Evolutionary conservation across 805 yeast genomes (phyloP).

Genomic region (Myxozyma mucilagina): DNA sequence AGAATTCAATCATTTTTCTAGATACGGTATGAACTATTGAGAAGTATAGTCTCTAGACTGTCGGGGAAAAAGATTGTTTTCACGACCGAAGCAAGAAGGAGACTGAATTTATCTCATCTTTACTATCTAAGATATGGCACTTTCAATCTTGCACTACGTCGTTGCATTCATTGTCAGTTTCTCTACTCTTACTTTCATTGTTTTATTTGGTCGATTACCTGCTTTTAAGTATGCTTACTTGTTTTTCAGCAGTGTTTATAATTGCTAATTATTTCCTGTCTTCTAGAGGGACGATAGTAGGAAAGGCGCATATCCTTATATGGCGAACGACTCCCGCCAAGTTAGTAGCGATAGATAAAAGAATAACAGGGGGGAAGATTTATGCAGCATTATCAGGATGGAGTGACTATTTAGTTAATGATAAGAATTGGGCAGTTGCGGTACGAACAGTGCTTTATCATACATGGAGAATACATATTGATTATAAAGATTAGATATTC

Average conservation of each 20-base stretch:
- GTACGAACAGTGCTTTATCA: conserved; percentile 4
- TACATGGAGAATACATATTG: not conserved
- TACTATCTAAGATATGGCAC: not conserved
- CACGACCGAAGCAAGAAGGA: too few relatives aligned
- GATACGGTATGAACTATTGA: too few relatives aligned
- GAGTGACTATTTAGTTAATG: conserved; percentile 28
- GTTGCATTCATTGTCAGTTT: conserved; percentile 31
- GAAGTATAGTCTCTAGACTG: too few relatives aligned
- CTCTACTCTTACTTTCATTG: conserved; percentile 37
- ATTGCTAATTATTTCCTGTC: not conserved
- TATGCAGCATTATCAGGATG: not conserved
- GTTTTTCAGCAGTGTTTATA: too few relatives aligned
- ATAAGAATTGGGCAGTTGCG: conserved; percentile 34
- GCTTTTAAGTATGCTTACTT: conserved; percentile 34
- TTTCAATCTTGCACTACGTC: conserved; percentile 31
- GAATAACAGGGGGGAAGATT: conserved; percentile 28
- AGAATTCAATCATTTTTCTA: too few relatives aligned
- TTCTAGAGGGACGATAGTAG: conserved; percentile 33
- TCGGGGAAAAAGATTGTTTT: too few relatives aligned
- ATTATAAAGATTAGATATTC: conserved; percentile 8
- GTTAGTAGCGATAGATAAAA: conserved; percentile 22
- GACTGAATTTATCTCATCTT: too few relatives aligned
- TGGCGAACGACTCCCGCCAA: conserved; percentile 27
- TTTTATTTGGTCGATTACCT: conserved; percentile 42
- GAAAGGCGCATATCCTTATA: conserved; percentile 31